These are phyloP conservation scores for Pseudogymnoascus sp. DNA, from an alignment of 2,329 filamentous ascomycete genomes.

Conservation along the genomic window DNA sequence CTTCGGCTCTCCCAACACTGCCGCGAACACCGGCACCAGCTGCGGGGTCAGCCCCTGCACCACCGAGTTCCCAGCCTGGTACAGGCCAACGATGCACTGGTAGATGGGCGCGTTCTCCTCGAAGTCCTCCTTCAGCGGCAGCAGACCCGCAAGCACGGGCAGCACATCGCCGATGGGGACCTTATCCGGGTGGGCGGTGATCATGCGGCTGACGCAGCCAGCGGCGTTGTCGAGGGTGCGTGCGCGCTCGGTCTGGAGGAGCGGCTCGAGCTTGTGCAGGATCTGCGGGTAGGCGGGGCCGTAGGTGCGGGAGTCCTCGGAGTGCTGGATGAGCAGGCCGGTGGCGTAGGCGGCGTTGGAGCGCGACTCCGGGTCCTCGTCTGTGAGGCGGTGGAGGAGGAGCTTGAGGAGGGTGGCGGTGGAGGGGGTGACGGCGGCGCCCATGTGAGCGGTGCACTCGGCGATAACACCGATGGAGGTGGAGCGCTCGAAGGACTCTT, in stretches of 20 bases:
- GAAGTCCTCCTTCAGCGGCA: constrained; percentile 86
- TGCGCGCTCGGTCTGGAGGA: constrained; percentile 68
- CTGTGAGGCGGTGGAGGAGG: constrained; percentile 75
- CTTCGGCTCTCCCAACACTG: constrained; percentile 62
- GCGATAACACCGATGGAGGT: constrained; percentile 87
- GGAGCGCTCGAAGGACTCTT: constrained; percentile 78
- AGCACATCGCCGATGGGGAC: constrained; percentile 76
- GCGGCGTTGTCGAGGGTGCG: constrained; percentile 88
- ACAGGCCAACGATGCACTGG: constrained; percentile 81
- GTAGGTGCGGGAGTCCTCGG: constrained; percentile 61
- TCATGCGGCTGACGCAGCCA: constrained; percentile 86
- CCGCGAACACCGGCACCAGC: constrained; percentile 62
- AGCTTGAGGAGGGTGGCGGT: constrained; percentile 70
- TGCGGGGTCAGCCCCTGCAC: constrained; percentile 62
- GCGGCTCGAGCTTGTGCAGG: constrained; percentile 75
- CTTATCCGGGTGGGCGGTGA: constrained; percentile 75
- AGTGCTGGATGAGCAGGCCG: constrained; percentile 77
- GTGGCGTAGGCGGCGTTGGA: constrained; percentile 91
- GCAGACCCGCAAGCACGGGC: constrained; percentile 65
- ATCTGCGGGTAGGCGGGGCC: constrained; percentile 68
- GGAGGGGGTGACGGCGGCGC: constrained; percentile 68
- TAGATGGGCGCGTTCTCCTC: constrained; percentile 95
- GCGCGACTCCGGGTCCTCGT: constrained; percentile 86
- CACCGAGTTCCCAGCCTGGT: constrained; percentile 60
- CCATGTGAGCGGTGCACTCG: constrained; percentile 82